A percentile compares a stretch with the other conserved stretches of the same genome.
phyloP scores from a whole-genome alignment of 768 basidiomycete species.

The Sistotremastrum niveocremeum region DNA sequence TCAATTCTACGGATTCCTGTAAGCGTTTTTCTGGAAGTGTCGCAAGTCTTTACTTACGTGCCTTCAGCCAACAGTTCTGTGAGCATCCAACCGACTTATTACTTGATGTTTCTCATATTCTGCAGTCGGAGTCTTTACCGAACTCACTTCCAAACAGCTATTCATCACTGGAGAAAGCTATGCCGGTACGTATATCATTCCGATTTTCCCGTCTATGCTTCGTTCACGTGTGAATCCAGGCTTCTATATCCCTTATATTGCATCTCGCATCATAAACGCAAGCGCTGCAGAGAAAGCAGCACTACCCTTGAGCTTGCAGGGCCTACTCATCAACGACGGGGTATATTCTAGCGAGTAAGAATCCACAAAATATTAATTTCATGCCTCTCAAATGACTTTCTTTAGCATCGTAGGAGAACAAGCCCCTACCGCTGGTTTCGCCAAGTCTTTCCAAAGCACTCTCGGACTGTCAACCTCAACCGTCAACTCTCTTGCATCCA shows the following conservation, averaged over 20 bases:
- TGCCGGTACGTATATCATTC: not conserved
- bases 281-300: slow-evolving; percentile 3
- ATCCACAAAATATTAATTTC: no score
- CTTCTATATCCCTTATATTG: slow-evolving; percentile 7
- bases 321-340: slow-evolving; percentile 9
- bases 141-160: slow-evolving; percentile 5
- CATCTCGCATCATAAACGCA: slow-evolving; percentile 6
- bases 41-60: not conserved
- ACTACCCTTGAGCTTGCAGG: slow-evolving; percentile 3
- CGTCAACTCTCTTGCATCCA: not conserved
- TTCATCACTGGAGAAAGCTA: slow-evolving; percentile 5
- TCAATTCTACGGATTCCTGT: slow-evolving; percentile 9
- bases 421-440: not conserved
- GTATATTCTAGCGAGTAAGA: slow-evolving; percentile 1
- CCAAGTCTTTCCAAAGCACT: not conserved
- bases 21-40: not conserved
- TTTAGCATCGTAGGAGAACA: not conserved
- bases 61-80: slow-evolving; percentile 4
- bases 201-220: no score
- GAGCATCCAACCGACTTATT: not conserved
- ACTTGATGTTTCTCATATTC: not conserved
- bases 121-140: slow-evolving; percentile 4
- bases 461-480: not conserved
- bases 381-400: no score
- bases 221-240: not conserved